Conservation (phyloP, 2,329 filamentous ascomycete species). For the Botrytis hyacinthi region DNA sequence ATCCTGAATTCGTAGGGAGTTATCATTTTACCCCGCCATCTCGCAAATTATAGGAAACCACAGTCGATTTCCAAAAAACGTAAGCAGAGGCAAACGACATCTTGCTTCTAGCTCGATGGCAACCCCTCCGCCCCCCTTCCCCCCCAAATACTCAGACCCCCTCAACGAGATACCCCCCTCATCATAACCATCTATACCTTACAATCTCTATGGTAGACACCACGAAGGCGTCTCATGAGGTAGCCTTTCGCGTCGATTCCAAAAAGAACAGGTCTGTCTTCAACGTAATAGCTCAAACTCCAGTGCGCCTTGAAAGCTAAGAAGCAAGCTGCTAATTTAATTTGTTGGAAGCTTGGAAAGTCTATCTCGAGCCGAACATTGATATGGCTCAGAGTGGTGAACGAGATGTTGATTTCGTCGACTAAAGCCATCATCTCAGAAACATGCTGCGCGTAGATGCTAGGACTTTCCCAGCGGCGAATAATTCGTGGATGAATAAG, state of each 20-base stretch:
- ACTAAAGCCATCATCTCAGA: neutral
- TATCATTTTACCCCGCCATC: neutral
- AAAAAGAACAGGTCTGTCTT: neutral
- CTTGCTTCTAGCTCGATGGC: neutral
- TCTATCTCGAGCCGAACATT: neutral
- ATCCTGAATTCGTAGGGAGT: neutral
- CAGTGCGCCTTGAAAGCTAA: neutral
- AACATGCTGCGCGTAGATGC: neutral
- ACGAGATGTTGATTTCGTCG: neutral
- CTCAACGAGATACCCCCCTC: no score
- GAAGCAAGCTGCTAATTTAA: conserved; percentile 5
- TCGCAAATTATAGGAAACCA: no score
- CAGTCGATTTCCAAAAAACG: neutral
- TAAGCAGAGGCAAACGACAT: neutral
- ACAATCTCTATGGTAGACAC: conserved; percentile 1
- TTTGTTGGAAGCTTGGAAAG: conserved; percentile 8
- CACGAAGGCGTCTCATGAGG: conserved; percentile 1
- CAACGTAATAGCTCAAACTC: neutral
- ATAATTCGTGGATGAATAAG: neutral
- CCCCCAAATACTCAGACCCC: no score
- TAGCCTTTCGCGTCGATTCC: neutral
- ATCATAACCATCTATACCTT: neutral
- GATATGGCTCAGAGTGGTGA: neutral
- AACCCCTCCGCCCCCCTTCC: neutral
- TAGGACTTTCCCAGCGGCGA: neutral